Percentiles rank a stretch among this genome's conserved stretches.
Evolutionary conservation across 306 rosid species (phyloP).

Genomic region (Vigna hirtella): DNA sequence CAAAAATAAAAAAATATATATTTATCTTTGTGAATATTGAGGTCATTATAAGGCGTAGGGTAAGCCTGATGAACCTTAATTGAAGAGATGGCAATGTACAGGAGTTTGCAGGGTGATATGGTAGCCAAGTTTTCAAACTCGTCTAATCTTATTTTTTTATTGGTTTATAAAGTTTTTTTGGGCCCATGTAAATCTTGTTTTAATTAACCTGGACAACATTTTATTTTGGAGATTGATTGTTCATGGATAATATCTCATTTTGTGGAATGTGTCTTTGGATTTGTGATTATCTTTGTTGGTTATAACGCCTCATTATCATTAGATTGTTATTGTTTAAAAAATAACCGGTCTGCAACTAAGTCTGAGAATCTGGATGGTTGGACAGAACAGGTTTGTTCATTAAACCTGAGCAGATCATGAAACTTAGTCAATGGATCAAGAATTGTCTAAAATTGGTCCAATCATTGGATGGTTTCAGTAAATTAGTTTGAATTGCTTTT

Average conservation of each 20-base stretch:
- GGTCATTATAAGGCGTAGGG: slow-evolving; percentile 2
- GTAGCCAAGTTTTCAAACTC: background rate
- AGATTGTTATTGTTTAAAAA: background rate
- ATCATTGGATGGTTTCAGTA: background rate
- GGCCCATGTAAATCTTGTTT: background rate
- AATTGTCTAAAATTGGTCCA: background rate
- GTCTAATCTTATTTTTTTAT: background rate
- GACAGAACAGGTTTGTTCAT: background rate
- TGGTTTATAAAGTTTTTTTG: slow-evolving; percentile 22
- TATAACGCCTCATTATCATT: background rate
- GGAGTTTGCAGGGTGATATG: background rate
- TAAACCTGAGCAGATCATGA: background rate
- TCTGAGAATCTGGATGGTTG: background rate
- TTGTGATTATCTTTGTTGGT: slow-evolving; percentile 15
- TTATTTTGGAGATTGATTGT: slow-evolving; percentile 30
- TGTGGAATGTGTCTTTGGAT: slow-evolving; percentile 19
- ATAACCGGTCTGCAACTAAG: background rate
- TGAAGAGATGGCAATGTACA: background rate
- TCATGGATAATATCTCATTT: background rate
- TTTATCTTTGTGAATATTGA: slow-evolving; percentile 40
- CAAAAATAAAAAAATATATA: slow-evolving; percentile 1
- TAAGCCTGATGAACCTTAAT: slow-evolving; percentile 2
- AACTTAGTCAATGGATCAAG: background rate
- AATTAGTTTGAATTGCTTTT: background rate
- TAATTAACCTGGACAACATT: background rate